Conservation (phyloP, 108 stramenopile species). For the Schizochytrium sp. region DNA sequence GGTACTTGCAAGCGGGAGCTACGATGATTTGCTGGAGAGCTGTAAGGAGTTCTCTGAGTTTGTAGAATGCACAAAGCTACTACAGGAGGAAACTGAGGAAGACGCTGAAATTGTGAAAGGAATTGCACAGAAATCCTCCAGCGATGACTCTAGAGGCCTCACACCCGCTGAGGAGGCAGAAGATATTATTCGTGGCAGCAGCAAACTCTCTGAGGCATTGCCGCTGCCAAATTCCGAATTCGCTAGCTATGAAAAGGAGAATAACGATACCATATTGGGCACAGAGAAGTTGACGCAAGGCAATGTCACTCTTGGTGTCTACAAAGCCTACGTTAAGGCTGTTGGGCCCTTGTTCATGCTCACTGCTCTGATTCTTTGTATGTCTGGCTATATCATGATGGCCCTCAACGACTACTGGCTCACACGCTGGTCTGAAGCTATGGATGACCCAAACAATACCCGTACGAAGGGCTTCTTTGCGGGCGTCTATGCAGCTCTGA, state of each 20-base stretch:
- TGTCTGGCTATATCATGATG: conserved; percentile 62
- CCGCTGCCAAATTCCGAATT: too few relatives aligned
- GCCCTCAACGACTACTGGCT: conserved; percentile 62
- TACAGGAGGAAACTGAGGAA: conserved; percentile 62
- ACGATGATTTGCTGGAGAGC: conserved; percentile 78
- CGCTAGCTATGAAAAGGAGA: too few relatives aligned
- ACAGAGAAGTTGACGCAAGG: conserved; percentile 28
- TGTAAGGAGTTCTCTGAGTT: conserved; percentile 62
- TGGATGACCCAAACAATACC: background rate
- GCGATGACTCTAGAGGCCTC: background rate
- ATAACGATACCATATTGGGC: conserved; percentile 54
- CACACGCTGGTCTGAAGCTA: conserved; percentile 46
- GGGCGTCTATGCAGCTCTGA: conserved; percentile 6
- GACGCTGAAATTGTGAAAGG: background rate
- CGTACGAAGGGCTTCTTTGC: background rate
- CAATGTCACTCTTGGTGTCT: conserved; percentile 6
- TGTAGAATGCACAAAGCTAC: conserved; percentile 37
- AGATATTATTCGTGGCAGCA: background rate
- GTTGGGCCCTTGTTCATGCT: conserved; percentile 40
- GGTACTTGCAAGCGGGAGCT: conserved; percentile 80
- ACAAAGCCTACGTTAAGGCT: background rate
- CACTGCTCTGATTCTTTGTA: conserved; percentile 45
- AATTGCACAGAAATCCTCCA: background rate
- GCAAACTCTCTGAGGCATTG: background rate
- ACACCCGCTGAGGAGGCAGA: background rate